Evolutionary conservation across 352 stramenopile species (phyloP), one percentile per base, ranked within the genome.

Genomic region (Pythium vanterpoolii): DNA sequence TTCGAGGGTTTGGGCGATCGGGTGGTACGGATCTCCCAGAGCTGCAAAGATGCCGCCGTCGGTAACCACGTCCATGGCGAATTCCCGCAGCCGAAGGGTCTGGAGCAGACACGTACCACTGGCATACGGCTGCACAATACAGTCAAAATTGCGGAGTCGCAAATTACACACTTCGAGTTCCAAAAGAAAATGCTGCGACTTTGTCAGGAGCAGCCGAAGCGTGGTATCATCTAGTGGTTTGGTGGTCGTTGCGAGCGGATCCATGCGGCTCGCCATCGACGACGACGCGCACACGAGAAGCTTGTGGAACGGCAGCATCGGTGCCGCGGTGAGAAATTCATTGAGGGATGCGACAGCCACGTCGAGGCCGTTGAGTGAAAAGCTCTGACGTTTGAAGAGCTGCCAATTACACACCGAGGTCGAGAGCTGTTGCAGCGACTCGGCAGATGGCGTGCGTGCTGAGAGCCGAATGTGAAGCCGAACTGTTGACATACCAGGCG

Each of bases 131-230:
- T 64, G 24, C 9, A 58, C n/a, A 21, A 64, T 36, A 33, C 57
- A 59, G 40, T 57, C 57, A 47, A 64, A 64, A 48, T 58, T 64
- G 38, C 21, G 36, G 38, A 64, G 39, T 10, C 24, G 21, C 6
- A 64, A 38, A 24, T 64, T 64, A 40, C 57, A 64, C 8, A 64
- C 46, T 31, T 64, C 57, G 27, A 64, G 48, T 27, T 64, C 57
- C 6, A 50, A 16, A 8, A 64, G 27, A 14, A 53, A 43, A 14
- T 48, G 30, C 18, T 56, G 57, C 5, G 57, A 45, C 36, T 64
- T 64, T 23, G 38, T 23, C 28, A 64, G 47, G 24, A 64, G 23
- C 19, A 57, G 57, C 4, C 47, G 47, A 0, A 64, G 38, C 1
- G 42, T n/a, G 2, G 47, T 42, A 16, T 64, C 57, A 14, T 64